Evolutionary conservation across 2,329 filamentous ascomycete species (phyloP).

Genomic region (Diaporthe amygdali): DNA sequence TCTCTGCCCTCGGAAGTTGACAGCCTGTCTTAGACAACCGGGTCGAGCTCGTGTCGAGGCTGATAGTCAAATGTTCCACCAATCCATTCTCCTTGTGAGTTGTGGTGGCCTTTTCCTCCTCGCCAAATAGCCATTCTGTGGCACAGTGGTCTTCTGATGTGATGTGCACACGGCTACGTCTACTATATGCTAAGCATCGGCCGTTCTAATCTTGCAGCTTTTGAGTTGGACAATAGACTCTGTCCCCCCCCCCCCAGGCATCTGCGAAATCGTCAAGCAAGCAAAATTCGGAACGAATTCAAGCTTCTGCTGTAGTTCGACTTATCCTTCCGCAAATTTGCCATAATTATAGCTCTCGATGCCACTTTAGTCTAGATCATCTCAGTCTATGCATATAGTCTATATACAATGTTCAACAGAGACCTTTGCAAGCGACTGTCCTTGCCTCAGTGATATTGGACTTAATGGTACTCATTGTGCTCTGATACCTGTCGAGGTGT

Average conservation of each 20-base stretch:
- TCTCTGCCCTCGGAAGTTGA: background rate
- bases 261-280: background rate
- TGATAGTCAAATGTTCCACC: background rate
- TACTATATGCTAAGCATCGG: background rate
- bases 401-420: too few species aligned
- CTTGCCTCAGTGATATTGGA: too few species aligned
- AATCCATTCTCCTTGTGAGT: background rate
- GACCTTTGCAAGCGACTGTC: too few species aligned
- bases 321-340: too few species aligned
- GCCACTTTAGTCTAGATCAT: too few species aligned
- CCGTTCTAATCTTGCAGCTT: background rate
- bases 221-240: background rate
- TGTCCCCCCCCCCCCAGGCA: too few species aligned
- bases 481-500: too few species aligned
- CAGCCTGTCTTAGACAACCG: constrained; percentile 8
- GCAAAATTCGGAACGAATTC: background rate
- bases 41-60: background rate
- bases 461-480: too few species aligned
- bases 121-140: background rate
- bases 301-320: background rate
- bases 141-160: background rate
- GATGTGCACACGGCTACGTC: background rate
- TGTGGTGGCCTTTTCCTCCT: background rate
- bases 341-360: too few species aligned
- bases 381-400: too few species aligned